These are phyloP conservation scores for Sarocladium brachiariae DNA, from an alignment of 2,329 filamentous ascomycete genomes.

Conservation along the genomic window DNA sequence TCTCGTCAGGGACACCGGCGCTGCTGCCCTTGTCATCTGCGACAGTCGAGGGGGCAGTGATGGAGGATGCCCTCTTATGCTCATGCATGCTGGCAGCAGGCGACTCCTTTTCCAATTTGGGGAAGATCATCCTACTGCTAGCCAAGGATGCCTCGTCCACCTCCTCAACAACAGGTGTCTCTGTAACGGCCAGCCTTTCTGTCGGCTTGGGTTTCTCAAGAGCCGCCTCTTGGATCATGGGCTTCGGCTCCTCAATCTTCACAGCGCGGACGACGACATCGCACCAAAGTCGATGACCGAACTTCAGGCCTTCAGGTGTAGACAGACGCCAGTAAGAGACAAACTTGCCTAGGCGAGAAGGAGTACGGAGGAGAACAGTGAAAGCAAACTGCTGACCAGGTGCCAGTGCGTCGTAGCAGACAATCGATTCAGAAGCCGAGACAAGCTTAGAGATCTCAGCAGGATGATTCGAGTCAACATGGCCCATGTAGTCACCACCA, in stretches of 20 bases:
- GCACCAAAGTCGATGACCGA: constrained; percentile 93
- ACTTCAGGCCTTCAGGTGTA: constrained; percentile 69
- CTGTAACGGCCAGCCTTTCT: background rate
- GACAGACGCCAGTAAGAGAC: constrained; percentile 98
- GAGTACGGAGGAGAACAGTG: constrained; percentile 77
- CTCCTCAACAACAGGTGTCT: constrained; percentile 14
- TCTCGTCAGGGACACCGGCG: constrained; percentile 38
- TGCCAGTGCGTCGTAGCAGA: constrained; percentile 60
- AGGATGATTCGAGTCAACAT: constrained; percentile 72
- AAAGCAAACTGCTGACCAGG: constrained; percentile 74
- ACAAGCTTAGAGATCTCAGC: constrained; percentile 71
- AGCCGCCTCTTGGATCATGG: constrained; percentile 11
- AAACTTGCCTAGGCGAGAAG: constrained; percentile 65
- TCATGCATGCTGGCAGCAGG: constrained; percentile 74
- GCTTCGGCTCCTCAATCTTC: constrained; percentile 25
- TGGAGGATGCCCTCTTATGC: constrained; percentile 26
- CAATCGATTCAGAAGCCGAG: constrained; percentile 75
- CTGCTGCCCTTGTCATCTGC: constrained; percentile 17
- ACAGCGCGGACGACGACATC: constrained; percentile 64
- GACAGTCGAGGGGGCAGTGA: constrained; percentile 45
- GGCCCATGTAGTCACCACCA: constrained; percentile 94
- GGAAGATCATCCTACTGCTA: constrained; percentile 84
- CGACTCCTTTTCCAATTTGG: constrained; percentile 90
- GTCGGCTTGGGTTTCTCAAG: background rate
- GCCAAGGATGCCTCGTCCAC: constrained; percentile 21